Conservation (phyloP, 331 rosid genomes). For the Quercus lobata region DNA sequence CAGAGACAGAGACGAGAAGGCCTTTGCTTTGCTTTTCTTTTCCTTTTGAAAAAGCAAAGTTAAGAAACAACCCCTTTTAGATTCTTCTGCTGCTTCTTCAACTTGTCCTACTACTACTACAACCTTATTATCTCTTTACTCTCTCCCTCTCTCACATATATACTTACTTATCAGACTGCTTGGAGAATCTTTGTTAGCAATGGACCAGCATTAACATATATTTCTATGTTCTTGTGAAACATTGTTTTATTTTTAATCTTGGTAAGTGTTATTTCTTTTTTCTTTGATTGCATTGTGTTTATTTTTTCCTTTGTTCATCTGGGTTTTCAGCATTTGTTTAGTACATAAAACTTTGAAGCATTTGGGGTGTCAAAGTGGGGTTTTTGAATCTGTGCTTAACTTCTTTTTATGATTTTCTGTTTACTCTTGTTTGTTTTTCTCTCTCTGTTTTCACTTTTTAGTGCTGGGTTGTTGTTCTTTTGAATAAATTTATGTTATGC, state of each 20-base stretch:
- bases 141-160: conserved; percentile 2
- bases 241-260: conserved; percentile 16
- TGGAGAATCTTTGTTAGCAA: conserved; percentile 10
- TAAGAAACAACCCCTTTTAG: conserved; percentile 28
- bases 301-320: not conserved
- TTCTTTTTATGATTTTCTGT: not conserved
- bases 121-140: conserved; percentile 1
- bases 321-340: conserved; percentile 21
- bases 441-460: not conserved
- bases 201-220: conserved; percentile 21
- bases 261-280: conserved; percentile 18
- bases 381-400: not conserved
- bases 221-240: conserved; percentile 24
- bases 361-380: not conserved
- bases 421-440: not conserved
- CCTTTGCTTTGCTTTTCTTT: conserved; percentile 13
- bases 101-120: conserved; percentile 11
- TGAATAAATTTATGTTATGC: not conserved
- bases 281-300: conserved; percentile 17
- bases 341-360: conserved; percentile 17
- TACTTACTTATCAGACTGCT: not conserved
- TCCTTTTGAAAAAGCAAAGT: conserved; percentile 51
- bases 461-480: not conserved
- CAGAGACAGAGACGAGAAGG: conserved; percentile 24
- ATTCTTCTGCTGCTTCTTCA: conserved; percentile 52